Evolutionary conservation across 495 filamentous ascomycete genomes (phyloP), one percentile per base, ranked within the genome.

Genomic region (Polyplosphaeria fusca): DNA sequence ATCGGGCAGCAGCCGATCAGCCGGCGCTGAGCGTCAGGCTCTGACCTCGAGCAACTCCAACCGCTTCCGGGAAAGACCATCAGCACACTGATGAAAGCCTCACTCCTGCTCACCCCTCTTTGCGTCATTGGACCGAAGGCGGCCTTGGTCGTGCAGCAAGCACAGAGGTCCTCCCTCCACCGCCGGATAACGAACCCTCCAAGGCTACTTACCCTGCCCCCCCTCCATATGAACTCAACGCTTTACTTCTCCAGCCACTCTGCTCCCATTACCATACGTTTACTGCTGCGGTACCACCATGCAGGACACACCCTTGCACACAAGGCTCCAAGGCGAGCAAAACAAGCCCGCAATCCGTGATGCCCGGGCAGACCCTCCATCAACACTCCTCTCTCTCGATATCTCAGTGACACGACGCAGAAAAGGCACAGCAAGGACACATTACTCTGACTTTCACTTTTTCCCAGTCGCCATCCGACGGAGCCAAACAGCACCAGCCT

Each of bases 251-350:
- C 4, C 50, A 11, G 14, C 14, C 16, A 28, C 50, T 3, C 14
- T 35, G 30, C 30, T 35, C 30, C 7, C 30, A 35, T 7, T 7
- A 14, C 30, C 14, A 14, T 7, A 35, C 7, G n/a, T n/a, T n/a
- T n/a, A n/a, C n/a, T n/a, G n/a, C n/a, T n/a, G n/a, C n/a, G n/a
- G n/a, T n/a, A n/a, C n/a, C n/a, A n/a, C n/a, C n/a, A n/a, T n/a
- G n/a, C n/a, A n/a, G n/a, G n/a, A n/a, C n/a, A n/a, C 25, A 47
- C 52, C 52, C 42, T 46, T 55, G 52, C 52, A 38, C 41, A 38
- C 7, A 43, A 35, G 30, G 30, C 30, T 35, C 30, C 9, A 35
- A n/a, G 9, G n/a, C 30, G 30, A 35, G 30, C 30, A 35, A 35
- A 7, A 9, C 30, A 7, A n/a, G n/a, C 9, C n/a, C n/a, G n/a